These are phyloP conservation scores for Pseudogymnoascus sp. DNA, from an alignment of 2,329 filamentous ascomycete genomes.

Conservation along the genomic window DNA sequence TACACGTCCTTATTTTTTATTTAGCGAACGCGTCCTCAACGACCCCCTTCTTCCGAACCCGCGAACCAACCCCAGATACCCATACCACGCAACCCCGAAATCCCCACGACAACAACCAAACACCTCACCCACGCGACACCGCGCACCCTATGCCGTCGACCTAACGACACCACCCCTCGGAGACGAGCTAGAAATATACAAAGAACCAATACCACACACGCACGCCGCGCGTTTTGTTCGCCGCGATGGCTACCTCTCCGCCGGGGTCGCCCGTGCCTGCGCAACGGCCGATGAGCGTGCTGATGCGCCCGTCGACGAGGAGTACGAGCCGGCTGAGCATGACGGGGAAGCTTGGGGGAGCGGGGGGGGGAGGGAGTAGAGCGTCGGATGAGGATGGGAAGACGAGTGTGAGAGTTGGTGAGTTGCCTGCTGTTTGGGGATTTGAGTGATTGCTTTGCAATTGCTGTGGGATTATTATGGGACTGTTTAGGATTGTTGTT, in stretches of 20 bases:
- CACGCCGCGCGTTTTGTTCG: neutral
- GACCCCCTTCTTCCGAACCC: neutral
- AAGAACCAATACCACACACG: slow-evolving; percentile 21
- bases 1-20: neutral
- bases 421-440: slow-evolving; percentile 34
- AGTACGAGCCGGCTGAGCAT: slow-evolving; percentile 83
- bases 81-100: neutral
- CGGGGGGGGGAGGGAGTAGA: slow-evolving; percentile 63
- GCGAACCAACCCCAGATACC: neutral
- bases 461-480: neutral
- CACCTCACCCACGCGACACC: neutral
- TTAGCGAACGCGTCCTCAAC: neutral
- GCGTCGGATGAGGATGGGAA: slow-evolving; percentile 84
- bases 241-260: slow-evolving; percentile 59
- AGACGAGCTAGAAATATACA: neutral
- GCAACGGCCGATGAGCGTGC: slow-evolving; percentile 71
- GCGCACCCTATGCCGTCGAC: neutral
- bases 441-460: slow-evolving; percentile 10
- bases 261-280: slow-evolving; percentile 55
- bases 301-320: slow-evolving; percentile 64
- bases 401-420: slow-evolving; percentile 95
- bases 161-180: neutral
- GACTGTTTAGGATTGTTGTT: slow-evolving; percentile 10
- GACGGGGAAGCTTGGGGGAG: slow-evolving; percentile 51
- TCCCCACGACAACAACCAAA: neutral